Evolutionary conservation across 495 filamentous ascomycete genomes (phyloP).

Genomic region (Neurospora sp.): DNA sequence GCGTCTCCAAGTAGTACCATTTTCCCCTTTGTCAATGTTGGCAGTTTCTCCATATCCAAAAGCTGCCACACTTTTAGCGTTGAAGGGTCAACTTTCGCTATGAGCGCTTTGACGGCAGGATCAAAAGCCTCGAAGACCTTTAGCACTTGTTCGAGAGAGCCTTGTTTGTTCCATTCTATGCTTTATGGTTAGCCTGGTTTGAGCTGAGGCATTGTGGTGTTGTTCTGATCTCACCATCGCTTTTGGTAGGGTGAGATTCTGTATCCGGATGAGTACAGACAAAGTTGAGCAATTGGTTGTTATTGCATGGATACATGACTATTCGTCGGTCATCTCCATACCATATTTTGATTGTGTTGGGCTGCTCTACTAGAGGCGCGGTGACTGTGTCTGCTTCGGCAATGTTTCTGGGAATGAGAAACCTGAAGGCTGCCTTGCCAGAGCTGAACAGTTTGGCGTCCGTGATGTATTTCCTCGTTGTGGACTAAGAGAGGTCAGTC

Average conservation of each 20-base stretch:
- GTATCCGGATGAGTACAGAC: slow-evolving; percentile 48
- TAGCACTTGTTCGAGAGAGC: slow-evolving; percentile 35
- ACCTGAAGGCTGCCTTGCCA: slow-evolving; percentile 53
- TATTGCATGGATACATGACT: slow-evolving; percentile 49
- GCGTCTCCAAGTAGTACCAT: slow-evolving; percentile 51
- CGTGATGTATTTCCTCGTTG: slow-evolving; percentile 19
- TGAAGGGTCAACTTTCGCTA: slow-evolving; percentile 38
- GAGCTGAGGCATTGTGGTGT: neutral
- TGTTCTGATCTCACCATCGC: slow-evolving; percentile 12
- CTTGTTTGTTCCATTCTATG: slow-evolving; percentile 38
- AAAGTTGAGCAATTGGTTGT: slow-evolving; percentile 48
- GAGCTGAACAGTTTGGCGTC: slow-evolving; percentile 32
- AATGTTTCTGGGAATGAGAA: slow-evolving; percentile 38
- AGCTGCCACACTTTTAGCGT: slow-evolving; percentile 49
- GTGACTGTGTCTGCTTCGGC: slow-evolving; percentile 39
- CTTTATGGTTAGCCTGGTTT: neutral
- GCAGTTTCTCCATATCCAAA: slow-evolving; percentile 47
- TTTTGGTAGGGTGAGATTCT: slow-evolving; percentile 17
- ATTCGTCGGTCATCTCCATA: slow-evolving; percentile 40
- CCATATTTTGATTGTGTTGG: slow-evolving; percentile 40
- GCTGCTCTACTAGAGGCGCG: slow-evolving; percentile 25
- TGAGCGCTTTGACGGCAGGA: slow-evolving; percentile 30
- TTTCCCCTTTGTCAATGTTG: slow-evolving; percentile 39
- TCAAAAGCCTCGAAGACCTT: slow-evolving; percentile 43
- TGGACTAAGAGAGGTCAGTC: slow-evolving; percentile 13